A percentile compares a stretch with the other conserved stretches of the same genome.
Conservation (phyloP, 2,329 filamentous ascomycete species). For the Fusarium nurragi region DNA sequence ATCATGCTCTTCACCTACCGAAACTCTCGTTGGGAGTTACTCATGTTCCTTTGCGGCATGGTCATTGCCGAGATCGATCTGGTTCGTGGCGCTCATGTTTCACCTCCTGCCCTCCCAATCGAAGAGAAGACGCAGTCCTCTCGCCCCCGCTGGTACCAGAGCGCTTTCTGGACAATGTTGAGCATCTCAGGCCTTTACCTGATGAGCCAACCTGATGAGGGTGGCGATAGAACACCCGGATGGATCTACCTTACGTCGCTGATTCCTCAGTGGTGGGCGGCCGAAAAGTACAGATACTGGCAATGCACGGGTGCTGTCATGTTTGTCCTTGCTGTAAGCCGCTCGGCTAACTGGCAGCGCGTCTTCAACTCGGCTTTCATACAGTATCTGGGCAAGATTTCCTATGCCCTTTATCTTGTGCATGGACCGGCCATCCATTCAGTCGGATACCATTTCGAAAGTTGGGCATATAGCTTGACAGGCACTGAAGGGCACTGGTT, state of each 20-base stretch:
- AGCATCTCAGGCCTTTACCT: constrained; percentile 64
- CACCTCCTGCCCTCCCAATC: constrained; percentile 42
- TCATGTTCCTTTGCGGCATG: constrained; percentile 65
- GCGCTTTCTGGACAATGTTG: constrained; percentile 52
- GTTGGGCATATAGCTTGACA: constrained; percentile 58
- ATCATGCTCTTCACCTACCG: constrained; percentile 58
- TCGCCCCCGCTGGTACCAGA: constrained; percentile 18
- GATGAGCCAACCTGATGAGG: constrained; percentile 51
- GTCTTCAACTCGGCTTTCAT: constrained; percentile 61
- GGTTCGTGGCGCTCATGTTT: constrained; percentile 57
- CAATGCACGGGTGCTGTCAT: constrained; percentile 63
- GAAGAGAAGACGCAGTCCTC: constrained; percentile 28
- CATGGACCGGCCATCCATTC: constrained; percentile 66
- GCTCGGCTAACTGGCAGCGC: constrained; percentile 57
- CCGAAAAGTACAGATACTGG: constrained; percentile 65
- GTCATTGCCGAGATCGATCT: constrained; percentile 64
- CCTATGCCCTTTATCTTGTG: constrained; percentile 69
- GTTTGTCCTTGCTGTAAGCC: constrained; percentile 61
- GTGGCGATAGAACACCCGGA: constrained; percentile 60
- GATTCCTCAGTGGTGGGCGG: constrained; percentile 61
- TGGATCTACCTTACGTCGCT: constrained; percentile 59
- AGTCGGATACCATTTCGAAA: constrained; percentile 62
- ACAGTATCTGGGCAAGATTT: constrained; percentile 69
- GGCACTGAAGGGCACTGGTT: constrained; percentile 59
- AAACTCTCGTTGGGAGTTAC: constrained; percentile 63